A percentile compares a stretch with the other conserved stretches of the same genome.
Evolutionary conservation across 306 rosid species (phyloP).

Genomic region (Dalbergia cochinchinensis): DNA sequence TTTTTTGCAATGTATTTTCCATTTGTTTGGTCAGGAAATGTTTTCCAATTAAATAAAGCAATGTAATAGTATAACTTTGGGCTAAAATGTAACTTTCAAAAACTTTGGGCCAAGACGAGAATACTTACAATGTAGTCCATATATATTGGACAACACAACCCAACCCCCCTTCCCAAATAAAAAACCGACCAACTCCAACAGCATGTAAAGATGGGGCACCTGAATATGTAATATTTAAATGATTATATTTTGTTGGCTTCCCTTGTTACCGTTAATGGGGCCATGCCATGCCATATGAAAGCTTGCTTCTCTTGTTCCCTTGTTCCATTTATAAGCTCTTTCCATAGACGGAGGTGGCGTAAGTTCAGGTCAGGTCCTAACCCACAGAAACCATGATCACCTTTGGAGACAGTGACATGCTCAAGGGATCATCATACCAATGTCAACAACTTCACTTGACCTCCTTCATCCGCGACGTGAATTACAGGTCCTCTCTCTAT

Average conservation of each 20-base stretch:
- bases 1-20: too few species aligned
- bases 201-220: neutral
- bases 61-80: neutral
- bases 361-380: neutral
- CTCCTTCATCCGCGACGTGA: conserved; percentile 46
- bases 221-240: neutral
- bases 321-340: conserved; percentile 16
- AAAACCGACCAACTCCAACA: neutral
- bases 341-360: neutral
- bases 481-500: conserved; percentile 46
- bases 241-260: neutral
- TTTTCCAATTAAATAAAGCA: neutral
- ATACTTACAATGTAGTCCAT: too few species aligned
- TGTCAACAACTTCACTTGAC: conserved; percentile 45
- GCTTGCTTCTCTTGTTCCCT: neutral
- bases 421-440: conserved; percentile 24
- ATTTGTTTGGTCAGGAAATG: too few species aligned
- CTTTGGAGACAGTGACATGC: conserved; percentile 24
- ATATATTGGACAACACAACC: too few species aligned
- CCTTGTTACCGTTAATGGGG: conserved; percentile 28
- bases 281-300: neutral
- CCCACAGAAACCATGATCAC: conserved; percentile 35
- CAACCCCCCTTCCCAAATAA: too few species aligned
- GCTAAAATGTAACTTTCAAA: neutral
- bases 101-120: too few species aligned